Evolutionary conservation across 2,329 filamentous ascomycete genomes (phyloP), one percentile per base, ranked within the genome.

Genomic region (Xylaria sp.): DNA sequence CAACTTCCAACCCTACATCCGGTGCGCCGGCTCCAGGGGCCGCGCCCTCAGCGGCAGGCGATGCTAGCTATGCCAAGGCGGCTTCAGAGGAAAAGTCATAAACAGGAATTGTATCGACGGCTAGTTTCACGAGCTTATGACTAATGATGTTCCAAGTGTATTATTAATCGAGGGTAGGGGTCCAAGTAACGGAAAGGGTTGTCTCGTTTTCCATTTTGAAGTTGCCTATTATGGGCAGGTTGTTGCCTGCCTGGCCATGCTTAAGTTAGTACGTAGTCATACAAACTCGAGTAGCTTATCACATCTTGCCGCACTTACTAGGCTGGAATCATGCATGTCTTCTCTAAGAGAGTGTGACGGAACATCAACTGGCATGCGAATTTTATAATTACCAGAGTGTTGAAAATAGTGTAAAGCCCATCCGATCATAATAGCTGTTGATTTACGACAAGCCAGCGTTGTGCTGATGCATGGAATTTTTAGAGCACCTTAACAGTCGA

Each of bases 101-200:
- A 51, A 19, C n/a, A 8, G 19, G 12, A 12, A 11, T 43, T 11
- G 52, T 11, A 28, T 49, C 51, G 15, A 35, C 37, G n/a, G 37
- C 33, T 50, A 38, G 46, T 25, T 49, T 61, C 42, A 59, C 15
- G 60, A 60, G 42, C 23, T 60, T 17, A 64, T 42, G 67, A 67
- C 64, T 57, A 52, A 54, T 60, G 35, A 70, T 55, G 67, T 70
- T 49, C 58, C 53, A 28, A 17, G 31, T 62, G 50, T 65, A 59
- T 59, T 53, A 33, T 17, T 25, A 25, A 50, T 17, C 3, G 7
- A 35, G 7, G 35, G 31, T 35, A 4, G 7, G 38, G 4, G 31
- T 21, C 28, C 23, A 12, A 6, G 58, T 3, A 50, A 46, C 12
- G 31, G 50, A 55, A 62, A 47, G 33, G 28, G 35, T n/a, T 17